These are phyloP conservation scores for Aureobasidium sp. DNA, from an alignment of 2,329 filamentous ascomycete species.

Conservation along the genomic window DNA sequence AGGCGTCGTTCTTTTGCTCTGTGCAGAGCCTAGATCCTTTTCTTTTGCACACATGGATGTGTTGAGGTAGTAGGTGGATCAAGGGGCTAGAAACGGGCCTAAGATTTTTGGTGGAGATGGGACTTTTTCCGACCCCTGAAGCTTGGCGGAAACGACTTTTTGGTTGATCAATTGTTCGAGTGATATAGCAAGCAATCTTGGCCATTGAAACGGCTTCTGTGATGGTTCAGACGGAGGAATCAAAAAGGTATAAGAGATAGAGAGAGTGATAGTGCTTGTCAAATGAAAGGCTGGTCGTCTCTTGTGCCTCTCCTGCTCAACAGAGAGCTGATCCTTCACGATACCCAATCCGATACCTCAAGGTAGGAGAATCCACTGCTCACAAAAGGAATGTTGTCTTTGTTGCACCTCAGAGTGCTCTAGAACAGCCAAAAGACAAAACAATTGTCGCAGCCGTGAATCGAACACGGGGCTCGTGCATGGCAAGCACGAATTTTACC, in stretches of 20 bases:
- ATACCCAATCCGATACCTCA: too few species aligned
- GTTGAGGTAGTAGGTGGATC: neutral
- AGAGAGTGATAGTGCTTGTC: too few species aligned
- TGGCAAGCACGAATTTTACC: constrained; percentile 16
- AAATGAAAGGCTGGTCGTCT: too few species aligned
- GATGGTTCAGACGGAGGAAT: too few species aligned
- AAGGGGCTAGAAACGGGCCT: neutral
- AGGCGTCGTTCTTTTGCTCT: constrained; percentile 8
- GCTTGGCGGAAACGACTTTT: neutral
- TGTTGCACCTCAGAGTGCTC: too few species aligned
- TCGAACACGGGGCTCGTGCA: constrained; percentile 16
- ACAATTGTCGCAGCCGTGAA: constrained; percentile 14
- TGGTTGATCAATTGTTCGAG: too few species aligned
- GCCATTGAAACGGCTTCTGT: neutral
- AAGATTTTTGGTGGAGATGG: neutral
- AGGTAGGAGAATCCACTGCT: too few species aligned
- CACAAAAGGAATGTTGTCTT: too few species aligned
- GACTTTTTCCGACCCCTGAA: too few species aligned
- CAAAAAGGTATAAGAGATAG: too few species aligned
- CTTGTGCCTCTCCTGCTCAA: too few species aligned
- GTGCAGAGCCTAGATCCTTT: neutral
- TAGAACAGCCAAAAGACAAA: neutral
- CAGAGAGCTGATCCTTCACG: too few species aligned
- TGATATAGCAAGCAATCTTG: neutral
- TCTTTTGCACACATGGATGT: neutral